Evolutionary conservation across 768 basidiomycete species (phyloP).

Genomic region (Boletus sp.): DNA sequence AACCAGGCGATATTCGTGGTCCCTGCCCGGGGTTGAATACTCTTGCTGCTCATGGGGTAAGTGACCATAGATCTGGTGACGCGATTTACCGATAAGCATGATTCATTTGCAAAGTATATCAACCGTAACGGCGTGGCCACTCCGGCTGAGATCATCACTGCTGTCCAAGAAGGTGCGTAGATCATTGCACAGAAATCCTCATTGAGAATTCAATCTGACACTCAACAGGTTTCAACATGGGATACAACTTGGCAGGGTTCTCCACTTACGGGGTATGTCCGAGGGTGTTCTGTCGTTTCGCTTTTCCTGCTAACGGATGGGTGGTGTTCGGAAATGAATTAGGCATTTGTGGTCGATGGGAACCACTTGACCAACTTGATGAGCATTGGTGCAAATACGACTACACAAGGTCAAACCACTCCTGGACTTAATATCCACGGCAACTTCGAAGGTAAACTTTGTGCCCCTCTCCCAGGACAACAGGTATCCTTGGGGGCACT

Average conservation of each 20-base stretch:
- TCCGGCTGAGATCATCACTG: conserved; percentile 22
- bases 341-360: conserved; percentile 26
- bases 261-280: conserved; percentile 19
- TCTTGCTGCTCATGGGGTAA: conserved; percentile 24
- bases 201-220: background rate
- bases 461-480: background rate
- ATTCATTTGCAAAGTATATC: conserved; percentile 14
- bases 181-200: too few species aligned
- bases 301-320: background rate
- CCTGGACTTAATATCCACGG: conserved; percentile 22
- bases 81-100: background rate
- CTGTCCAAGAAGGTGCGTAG: conserved; percentile 19
- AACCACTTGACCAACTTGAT: conserved; percentile 30
- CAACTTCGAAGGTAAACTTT: conserved; percentile 19
- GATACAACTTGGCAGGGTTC: conserved; percentile 18
- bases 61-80: background rate
- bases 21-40: conserved; percentile 26
- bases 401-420: conserved; percentile 4
- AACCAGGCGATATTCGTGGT: conserved; percentile 24
- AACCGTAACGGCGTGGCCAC: conserved; percentile 18
- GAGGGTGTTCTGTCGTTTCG: background rate
- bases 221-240: conserved; percentile 23
- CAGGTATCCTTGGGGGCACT: background rate
- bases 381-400: conserved; percentile 24
- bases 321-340: background rate